Conservation (phyloP, 345 rosid genomes). For the Euphorbia peplus region DNA sequence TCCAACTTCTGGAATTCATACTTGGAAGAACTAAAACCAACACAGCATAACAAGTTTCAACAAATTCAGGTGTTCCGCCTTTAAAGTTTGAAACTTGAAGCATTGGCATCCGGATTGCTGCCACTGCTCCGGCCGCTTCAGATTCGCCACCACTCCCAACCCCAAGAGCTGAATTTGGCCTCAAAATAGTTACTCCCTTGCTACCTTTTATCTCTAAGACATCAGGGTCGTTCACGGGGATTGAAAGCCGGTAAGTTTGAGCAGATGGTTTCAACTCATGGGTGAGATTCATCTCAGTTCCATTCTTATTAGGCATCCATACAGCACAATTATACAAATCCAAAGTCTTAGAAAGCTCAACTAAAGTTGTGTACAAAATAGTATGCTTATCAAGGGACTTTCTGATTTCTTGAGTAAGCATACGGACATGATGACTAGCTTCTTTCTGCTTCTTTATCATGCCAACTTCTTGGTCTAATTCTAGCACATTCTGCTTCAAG, state of each 20-base stretch:
- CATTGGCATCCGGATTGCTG: slow-evolving; percentile 92
- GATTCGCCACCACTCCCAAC: slow-evolving; percentile 58
- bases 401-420: slow-evolving; percentile 82
- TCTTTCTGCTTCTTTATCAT: slow-evolving; percentile 87
- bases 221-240: slow-evolving; percentile 54
- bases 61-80: slow-evolving; percentile 84
- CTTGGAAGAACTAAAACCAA: slow-evolving; percentile 79
- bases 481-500: slow-evolving; percentile 80
- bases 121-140: slow-evolving; percentile 68
- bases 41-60: slow-evolving; percentile 72
- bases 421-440: slow-evolving; percentile 80
- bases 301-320: slow-evolving; percentile 90
- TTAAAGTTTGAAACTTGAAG: slow-evolving; percentile 76
- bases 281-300: slow-evolving; percentile 67
- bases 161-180: slow-evolving; percentile 65
- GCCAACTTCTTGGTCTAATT: slow-evolving; percentile 85
- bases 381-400: slow-evolving; percentile 87
- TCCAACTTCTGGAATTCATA: slow-evolving; percentile 54
- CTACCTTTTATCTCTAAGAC: slow-evolving; percentile 59
- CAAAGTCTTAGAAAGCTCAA: slow-evolving; percentile 86
- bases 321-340: slow-evolving; percentile 80
- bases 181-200: slow-evolving; percentile 58
- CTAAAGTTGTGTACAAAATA: slow-evolving; percentile 74
- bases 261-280: slow-evolving; percentile 57
- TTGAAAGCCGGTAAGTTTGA: slow-evolving; percentile 31